Percentiles rank a stretch among this genome's conserved stretches.
phyloP scores from a whole-genome alignment of 2,329 filamentous ascomycete species.

The Colletotrichum sojae region DNA sequence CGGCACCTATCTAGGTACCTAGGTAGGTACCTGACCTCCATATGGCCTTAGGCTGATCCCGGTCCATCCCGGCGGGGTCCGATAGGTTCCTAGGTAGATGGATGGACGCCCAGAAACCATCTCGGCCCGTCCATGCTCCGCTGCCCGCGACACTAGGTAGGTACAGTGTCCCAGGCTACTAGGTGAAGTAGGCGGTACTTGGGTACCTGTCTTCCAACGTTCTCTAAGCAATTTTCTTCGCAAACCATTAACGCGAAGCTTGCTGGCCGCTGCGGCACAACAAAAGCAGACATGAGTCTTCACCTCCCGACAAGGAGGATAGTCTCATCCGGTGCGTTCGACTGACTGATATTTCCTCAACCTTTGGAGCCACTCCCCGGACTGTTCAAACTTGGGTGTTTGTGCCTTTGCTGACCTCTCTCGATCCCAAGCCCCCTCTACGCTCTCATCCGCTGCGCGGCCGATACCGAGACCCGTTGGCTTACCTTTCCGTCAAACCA shows the following conservation, averaged over 20 bases:
- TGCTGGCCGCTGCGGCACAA: conserved; percentile 14
- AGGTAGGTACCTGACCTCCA: too few relatives aligned
- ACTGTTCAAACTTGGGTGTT: background rate
- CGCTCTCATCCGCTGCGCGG: conserved; percentile 27
- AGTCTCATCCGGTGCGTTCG: conserved; percentile 39
- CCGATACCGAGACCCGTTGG: conserved; percentile 34
- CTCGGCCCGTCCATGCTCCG: too few relatives aligned
- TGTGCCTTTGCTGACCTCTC: conserved; percentile 34
- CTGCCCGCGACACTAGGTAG: background rate
- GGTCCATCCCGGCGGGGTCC: too few relatives aligned
- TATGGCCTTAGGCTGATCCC: too few relatives aligned
- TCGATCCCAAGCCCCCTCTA: conserved; percentile 24
- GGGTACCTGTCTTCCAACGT: background rate
- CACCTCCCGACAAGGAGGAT: conserved; percentile 43
- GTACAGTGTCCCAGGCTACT: background rate
- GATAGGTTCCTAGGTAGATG: too few relatives aligned
- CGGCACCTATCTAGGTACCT: too few relatives aligned
- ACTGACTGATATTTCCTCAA: background rate
- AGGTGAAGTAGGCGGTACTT: background rate
- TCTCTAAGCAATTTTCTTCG: conserved; percentile 29
- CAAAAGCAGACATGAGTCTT: conserved; percentile 42
- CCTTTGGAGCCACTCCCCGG: background rate
- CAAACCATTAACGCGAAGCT: conserved; percentile 22
- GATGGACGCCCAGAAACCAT: too few relatives aligned
- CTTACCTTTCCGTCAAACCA: conserved; percentile 43